Percentiles rank a stretch among this genome's conserved stretches.
Evolutionary conservation across 23 red algal genomes (phyloP).

Genomic region (Rhodosorus marinus): DNA sequence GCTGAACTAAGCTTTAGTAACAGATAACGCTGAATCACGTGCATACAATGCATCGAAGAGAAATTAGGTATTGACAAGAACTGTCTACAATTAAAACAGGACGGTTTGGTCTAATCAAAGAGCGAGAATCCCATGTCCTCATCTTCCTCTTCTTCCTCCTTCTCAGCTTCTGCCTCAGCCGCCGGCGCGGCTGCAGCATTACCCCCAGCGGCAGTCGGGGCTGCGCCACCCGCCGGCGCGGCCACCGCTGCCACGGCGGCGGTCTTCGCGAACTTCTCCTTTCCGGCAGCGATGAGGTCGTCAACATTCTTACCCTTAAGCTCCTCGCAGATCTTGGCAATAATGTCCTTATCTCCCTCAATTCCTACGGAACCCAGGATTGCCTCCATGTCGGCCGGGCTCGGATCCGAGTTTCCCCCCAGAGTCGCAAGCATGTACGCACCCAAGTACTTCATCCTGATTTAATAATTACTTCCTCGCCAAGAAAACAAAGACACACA

Average conservation of each 20-base stretch:
- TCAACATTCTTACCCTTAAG: constrained; percentile 50
- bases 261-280: constrained; percentile 48
- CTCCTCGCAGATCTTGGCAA: constrained; percentile 23
- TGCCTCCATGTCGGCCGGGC: constrained; percentile 55
- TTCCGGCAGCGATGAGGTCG: constrained; percentile 52
- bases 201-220: constrained; percentile 5
- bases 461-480: too few relatives aligned
- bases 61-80: too few relatives aligned
- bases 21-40: too few relatives aligned
- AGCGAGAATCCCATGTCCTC: too few relatives aligned
- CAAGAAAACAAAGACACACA: too few relatives aligned
- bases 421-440: constrained; percentile 67
- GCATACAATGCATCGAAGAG: too few relatives aligned
- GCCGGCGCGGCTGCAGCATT: constrained; percentile 6
- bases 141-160: constrained; percentile 51
- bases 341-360: constrained; percentile 36
- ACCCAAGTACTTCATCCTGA: constrained; percentile 90
- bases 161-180: constrained; percentile 18
- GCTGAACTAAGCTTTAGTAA: too few relatives aligned
- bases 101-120: too few relatives aligned
- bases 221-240: constrained; percentile 58
- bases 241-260: too few relatives aligned
- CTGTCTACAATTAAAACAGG: too few relatives aligned
- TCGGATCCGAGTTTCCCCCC: constrained; percentile 31
- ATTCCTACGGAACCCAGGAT: constrained; percentile 56